Evolutionary conservation across 2,329 filamentous ascomycete species (phyloP).

Genomic region (Myriosclerotinia scirpicola): DNA sequence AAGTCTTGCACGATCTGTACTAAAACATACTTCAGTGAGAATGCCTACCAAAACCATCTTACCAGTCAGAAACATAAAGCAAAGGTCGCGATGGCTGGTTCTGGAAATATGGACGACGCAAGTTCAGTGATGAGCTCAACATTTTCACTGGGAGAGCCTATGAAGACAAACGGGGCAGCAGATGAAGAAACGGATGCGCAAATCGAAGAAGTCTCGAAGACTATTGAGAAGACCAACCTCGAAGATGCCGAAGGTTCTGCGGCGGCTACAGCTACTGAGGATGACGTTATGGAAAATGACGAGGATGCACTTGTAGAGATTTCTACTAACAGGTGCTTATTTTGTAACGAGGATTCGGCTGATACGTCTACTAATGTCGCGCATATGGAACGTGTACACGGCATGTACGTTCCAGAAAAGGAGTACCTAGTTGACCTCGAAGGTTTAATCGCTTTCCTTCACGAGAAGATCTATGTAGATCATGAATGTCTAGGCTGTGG

Average conservation of each 20-base stretch:
- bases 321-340: slow-evolving; percentile 63
- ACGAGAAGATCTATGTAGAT: slow-evolving; percentile 74
- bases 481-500: slow-evolving; percentile 88
- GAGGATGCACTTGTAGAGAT: slow-evolving; percentile 48
- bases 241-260: slow-evolving; percentile 40
- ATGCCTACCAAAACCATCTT: slow-evolving; percentile 91
- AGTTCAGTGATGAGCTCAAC: slow-evolving; percentile 87
- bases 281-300: slow-evolving; percentile 48
- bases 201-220: slow-evolving; percentile 74
- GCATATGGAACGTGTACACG: slow-evolving; percentile 91
- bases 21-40: slow-evolving; percentile 95
- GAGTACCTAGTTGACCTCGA: slow-evolving; percentile 79
- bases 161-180: slow-evolving; percentile 50
- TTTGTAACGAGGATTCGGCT: slow-evolving; percentile 86
- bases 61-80: slow-evolving; percentile 86
- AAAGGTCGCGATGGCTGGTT: slow-evolving; percentile 53
- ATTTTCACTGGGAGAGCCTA: slow-evolving; percentile 80
- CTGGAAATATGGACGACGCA: slow-evolving; percentile 59
- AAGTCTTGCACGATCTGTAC: slow-evolving; percentile 78
- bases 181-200: slow-evolving; percentile 72
- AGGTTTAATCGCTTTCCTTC: slow-evolving; percentile 75
- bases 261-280: slow-evolving; percentile 32
- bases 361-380: slow-evolving; percentile 72
- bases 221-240: slow-evolving; percentile 65
- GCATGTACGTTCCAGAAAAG: slow-evolving; percentile 94